phyloP scores from a whole-genome alignment of 768 basidiomycete genomes.

The Lanmaoa pseudosensibilis region DNA sequence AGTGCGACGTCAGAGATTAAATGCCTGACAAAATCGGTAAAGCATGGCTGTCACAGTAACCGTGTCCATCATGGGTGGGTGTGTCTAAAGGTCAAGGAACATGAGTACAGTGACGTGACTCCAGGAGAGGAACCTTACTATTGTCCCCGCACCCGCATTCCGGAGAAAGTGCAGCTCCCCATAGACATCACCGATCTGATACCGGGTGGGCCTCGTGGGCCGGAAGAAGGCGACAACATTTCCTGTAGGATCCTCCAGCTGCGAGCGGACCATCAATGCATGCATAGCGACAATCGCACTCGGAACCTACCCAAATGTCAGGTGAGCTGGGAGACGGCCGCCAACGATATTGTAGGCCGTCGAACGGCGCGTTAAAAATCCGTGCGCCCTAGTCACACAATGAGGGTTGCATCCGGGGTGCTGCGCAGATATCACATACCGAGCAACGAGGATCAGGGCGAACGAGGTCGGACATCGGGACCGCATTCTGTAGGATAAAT shows the following conservation, averaged over 20 bases:
- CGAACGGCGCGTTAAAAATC: slow-evolving; percentile 79
- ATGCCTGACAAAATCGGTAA: slow-evolving; percentile 69
- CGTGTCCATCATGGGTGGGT: slow-evolving; percentile 88
- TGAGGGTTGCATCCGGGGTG: slow-evolving; percentile 15
- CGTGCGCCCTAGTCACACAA: slow-evolving; percentile 50
- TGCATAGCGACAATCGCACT: slow-evolving; percentile 6
- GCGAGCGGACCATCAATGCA: slow-evolving; percentile 14
- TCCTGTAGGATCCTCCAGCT: slow-evolving; percentile 74
- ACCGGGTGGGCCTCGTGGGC: slow-evolving; percentile 73
- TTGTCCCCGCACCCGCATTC: slow-evolving; percentile 75
- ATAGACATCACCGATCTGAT: slow-evolving; percentile 84
- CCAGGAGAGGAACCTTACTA: slow-evolving; percentile 47
- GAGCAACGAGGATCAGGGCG: slow-evolving; percentile 62
- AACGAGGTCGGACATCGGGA: slow-evolving; percentile 83
- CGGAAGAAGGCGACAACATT: slow-evolving; percentile 79
- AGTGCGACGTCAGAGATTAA: slow-evolving; percentile 41
- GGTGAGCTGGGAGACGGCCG: slow-evolving; percentile 58
- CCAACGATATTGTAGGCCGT: slow-evolving; percentile 81
- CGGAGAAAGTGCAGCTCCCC: slow-evolving; percentile 84
- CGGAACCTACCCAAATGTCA: slow-evolving; percentile 57
- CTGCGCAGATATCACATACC: slow-evolving; percentile 42
- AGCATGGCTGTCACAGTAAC: slow-evolving; percentile 85
- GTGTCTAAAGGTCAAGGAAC: slow-evolving; percentile 51
- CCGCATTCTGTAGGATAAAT: slow-evolving; percentile 53
- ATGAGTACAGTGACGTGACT: slow-evolving; percentile 25